These are phyloP conservation scores for Annulohypoxylon moriforme DNA, from an alignment of 495 filamentous ascomycete species.

Conservation along the genomic window DNA sequence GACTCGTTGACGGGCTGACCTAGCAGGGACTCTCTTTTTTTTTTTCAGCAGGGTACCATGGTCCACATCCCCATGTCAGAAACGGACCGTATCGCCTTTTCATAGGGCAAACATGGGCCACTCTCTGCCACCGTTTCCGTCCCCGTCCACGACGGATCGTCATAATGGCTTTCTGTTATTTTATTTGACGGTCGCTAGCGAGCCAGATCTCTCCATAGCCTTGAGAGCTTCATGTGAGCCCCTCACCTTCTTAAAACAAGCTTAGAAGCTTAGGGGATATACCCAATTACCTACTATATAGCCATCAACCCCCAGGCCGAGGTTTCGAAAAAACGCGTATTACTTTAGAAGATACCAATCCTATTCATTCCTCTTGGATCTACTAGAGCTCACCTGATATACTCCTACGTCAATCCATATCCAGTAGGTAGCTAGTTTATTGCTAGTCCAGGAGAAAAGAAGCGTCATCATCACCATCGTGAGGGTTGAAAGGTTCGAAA, in stretches of 20 bases:
- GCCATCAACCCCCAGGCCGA: constrained; percentile 9
- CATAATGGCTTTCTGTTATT: constrained; percentile 44
- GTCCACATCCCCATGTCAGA: constrained; percentile 44
- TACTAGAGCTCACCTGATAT: constrained; percentile 25
- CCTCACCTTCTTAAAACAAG: constrained; percentile 41
- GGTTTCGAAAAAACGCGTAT: constrained; percentile 34
- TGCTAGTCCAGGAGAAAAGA: constrained; percentile 1
- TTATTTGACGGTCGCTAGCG: constrained; percentile 48
- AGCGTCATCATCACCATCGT: constrained; percentile 15
- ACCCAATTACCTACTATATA: constrained; percentile 36
- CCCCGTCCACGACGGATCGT: constrained; percentile 47
- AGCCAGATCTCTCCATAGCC: constrained; percentile 41
- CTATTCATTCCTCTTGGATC: constrained; percentile 20
- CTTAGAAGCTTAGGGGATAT: constrained; percentile 33
- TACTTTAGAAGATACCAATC: constrained; percentile 12
- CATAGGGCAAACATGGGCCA: constrained; percentile 52
- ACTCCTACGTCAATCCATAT: constrained; percentile 21
- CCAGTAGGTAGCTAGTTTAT: constrained; percentile 3
- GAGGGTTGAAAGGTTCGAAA: neutral
- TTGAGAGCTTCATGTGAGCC: constrained; percentile 39
- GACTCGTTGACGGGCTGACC: constrained; percentile 46
- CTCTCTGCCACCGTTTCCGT: constrained; percentile 49
- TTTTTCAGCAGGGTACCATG: constrained; percentile 47
- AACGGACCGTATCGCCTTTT: constrained; percentile 48
- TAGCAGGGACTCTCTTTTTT: constrained; percentile 43